Base-by-base conservation (phyloP, 495 filamentous ascomycete genomes). In the Annulohypoxylon maeteangense region DNA sequence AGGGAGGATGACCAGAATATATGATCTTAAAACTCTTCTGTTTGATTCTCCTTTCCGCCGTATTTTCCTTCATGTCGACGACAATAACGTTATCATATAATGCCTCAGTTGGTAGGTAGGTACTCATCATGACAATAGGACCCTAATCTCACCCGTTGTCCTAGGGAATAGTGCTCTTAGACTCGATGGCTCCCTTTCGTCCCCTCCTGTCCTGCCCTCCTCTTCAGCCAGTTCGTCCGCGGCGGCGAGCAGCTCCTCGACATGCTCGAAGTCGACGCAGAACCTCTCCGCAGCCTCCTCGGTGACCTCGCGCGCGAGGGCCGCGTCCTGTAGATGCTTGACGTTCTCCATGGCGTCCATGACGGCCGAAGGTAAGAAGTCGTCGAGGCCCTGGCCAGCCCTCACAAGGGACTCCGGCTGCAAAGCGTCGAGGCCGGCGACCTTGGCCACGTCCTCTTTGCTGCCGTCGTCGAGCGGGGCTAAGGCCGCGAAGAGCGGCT, bases 281-380 rank as follows among this genome's bases (percentile, higher is more conserved):
- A 99, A 98, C 58, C 83, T 86, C 70, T 92, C 91, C 0, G 94
- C 93, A 0, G 94, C 95, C 72, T 93, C 89, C 71, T 95, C 91
- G 1, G 91, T 94, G 34, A 97, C 86, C 47, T 90, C 86, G 42
- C 90, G 87, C 14, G 90, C 89, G 45, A 97, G 81, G 65, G 81
- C 85, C 6, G 90, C 83, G 62, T 90, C 92, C 65, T 89, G 88
- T 11, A 98, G 79, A 11, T 85, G 82, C 69, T 90, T 90, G 47
- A 99, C 78, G 61, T 93, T 91, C 65, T 95, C 89, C 62, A 90
- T 86, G 3, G 94, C 93, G 76, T 99, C 95, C 87, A 97, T 95
- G 16, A 97, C 80, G 7, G 95, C 95, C 7, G 92, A 95, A 0
- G 94, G 94, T 20, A 99, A 85, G 80, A 97, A 98, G 69, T 92